Evolutionary conservation across 1,284 basidiomycete genomes (phyloP).

Genomic region (Ceratobasidium sp.): DNA sequence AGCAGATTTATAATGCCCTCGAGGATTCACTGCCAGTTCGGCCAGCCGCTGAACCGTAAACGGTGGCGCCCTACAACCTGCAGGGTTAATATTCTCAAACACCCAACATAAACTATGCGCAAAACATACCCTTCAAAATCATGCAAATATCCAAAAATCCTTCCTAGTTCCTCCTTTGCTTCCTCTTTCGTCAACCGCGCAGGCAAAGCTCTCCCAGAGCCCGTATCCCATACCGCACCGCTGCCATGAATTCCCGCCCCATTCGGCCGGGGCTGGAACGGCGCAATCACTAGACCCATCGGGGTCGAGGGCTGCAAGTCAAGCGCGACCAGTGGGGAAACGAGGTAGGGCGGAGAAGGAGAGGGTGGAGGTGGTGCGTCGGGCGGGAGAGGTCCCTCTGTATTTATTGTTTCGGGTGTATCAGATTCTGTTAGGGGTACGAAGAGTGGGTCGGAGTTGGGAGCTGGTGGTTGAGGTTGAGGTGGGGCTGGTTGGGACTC

Average conservation of each 20-base stretch:
- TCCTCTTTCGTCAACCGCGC: conserved; percentile 68
- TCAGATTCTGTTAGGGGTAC: conserved; percentile 59
- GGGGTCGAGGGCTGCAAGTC: conserved; percentile 56
- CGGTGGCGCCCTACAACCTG: conserved; percentile 71
- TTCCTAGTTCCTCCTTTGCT: conserved; percentile 69
- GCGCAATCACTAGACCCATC: conserved; percentile 81
- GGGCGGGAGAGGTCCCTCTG: conserved; percentile 38
- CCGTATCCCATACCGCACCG: conserved; percentile 66
- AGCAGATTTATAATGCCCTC: conserved; percentile 77
- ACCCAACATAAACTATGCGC: not conserved
- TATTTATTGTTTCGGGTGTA: conserved; percentile 37
- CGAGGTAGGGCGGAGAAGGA: conserved; percentile 45
- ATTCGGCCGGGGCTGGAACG: conserved; percentile 75
- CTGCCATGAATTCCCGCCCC: conserved; percentile 56
- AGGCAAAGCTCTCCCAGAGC: conserved; percentile 70
- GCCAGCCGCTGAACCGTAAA: conserved; percentile 94
- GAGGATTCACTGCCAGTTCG: conserved; percentile 83
- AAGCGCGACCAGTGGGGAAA: conserved; percentile 53
- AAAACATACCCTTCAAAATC: conserved; percentile 79
- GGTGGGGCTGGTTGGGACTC: conserved; percentile 49
- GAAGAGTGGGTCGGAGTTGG: conserved; percentile 59
- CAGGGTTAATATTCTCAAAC: conserved; percentile 38
- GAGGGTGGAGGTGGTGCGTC: conserved; percentile 48
- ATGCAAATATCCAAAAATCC: conserved; percentile 76
- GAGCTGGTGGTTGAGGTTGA: conserved; percentile 54